Percentiles rank a stretch among this genome's conserved stretches.
Evolutionary conservation across 495 filamentous ascomycete species (phyloP).

Genomic region (Penicillium steckii): DNA sequence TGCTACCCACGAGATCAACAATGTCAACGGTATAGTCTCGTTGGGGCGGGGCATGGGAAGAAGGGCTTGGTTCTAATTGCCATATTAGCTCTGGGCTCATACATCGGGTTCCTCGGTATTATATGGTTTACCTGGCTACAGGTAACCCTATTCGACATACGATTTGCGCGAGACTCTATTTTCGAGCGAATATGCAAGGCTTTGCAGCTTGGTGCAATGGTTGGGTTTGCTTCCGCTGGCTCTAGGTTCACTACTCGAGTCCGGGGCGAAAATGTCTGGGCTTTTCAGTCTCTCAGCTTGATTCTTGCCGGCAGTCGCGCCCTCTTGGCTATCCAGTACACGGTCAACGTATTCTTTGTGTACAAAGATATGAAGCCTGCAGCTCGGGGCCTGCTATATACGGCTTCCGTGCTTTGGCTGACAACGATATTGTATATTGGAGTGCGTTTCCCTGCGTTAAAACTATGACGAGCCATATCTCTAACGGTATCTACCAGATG

Average conservation of each 20-base stretch:
- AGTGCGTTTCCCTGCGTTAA: conserved; percentile 41
- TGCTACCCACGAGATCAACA: conserved; percentile 53
- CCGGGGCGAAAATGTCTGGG: conserved; percentile 41
- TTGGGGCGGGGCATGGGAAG: not conserved
- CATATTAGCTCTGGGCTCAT: conserved; percentile 41
- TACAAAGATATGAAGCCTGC: conserved; percentile 34
- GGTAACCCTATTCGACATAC: conserved; percentile 65
- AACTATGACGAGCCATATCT: too few species aligned
- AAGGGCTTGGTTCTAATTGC: conserved; percentile 5
- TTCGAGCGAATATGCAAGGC: conserved; percentile 64
- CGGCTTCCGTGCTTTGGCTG: conserved; percentile 43
- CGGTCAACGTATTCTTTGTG: conserved; percentile 45
- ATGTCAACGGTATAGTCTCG: conserved; percentile 33
- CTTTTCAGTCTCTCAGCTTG: conserved; percentile 48
- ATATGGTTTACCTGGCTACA: conserved; percentile 76
- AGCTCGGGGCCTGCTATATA: conserved; percentile 33
- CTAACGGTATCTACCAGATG: conserved; percentile 24
- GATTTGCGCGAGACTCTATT: conserved; percentile 65
- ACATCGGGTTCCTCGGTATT: conserved; percentile 63
- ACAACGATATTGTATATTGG: conserved; percentile 49
- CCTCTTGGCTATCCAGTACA: conserved; percentile 58
- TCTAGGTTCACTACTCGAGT: conserved; percentile 51
- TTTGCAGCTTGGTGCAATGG: conserved; percentile 61
- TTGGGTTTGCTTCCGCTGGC: conserved; percentile 62
- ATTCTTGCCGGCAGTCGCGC: conserved; percentile 60